Base-by-base conservation (phyloP, 164 flowering plant genomes). In the Vitis amurensis region DNA sequence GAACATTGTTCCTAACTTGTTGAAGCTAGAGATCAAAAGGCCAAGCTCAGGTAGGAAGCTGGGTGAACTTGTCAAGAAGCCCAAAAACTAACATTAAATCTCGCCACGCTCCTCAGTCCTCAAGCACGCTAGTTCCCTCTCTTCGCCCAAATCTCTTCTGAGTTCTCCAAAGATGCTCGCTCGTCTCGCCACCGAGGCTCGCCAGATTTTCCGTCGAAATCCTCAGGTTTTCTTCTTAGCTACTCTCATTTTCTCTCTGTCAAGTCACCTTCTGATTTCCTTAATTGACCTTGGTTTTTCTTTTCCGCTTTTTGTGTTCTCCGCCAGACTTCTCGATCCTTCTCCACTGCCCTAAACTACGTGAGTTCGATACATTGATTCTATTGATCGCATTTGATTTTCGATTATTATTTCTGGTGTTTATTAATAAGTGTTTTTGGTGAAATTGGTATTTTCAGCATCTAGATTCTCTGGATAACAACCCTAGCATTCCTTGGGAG, bases 301-400 rank as follows among this genome's bases (percentile, higher is more conserved):
- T 17, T 11, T 23, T 23, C 27, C 56, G 17, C 68, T 48, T 76
- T 30, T 61, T 52, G 12, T 15, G 61, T 57, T 70, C 44, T 74
- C 66, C 27, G 71, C 73, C 94, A 93, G 99, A 68, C 83, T 1
- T 79, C 84, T 58, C 89, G 98, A 47, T 82, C 90, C 4, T 84
- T 93, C 50, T 96, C 99, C 65, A 93, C 99, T 50, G 98, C 99
- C 52, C 80, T 96, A 53, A 96, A 96, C 74, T 96, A 91, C 67
- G 99, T 96, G 72, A 91, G 98, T 71, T 73, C 27, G 7, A 6
- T 11, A 12, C 47, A 12, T 5, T 48, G n/a, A 19, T 63, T 23
- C 29, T n/a, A 64, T 9, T 11, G 27, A 23, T 23, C 50, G 8
- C 8, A 14, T 29, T 17, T 37, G 27, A 23, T 12, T 51, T 67